Conservation (phyloP, 768 basidiomycete genomes). For the Leccinum aurantiacum region DNA sequence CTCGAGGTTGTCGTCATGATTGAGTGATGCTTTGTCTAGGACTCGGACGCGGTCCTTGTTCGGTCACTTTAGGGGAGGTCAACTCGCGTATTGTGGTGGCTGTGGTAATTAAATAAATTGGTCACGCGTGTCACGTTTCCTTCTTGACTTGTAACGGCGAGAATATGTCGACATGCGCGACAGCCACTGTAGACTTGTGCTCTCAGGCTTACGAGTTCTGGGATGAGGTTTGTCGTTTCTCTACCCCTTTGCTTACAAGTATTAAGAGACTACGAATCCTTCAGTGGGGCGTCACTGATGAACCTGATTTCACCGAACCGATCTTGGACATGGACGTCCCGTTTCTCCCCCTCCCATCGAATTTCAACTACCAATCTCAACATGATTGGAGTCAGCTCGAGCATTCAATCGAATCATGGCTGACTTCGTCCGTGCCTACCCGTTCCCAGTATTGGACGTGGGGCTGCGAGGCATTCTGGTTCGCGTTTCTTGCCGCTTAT, state of each 20-base stretch:
- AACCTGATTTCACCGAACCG: neutral
- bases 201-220: neutral
- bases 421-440: neutral
- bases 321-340: neutral
- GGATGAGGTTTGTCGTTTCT: neutral
- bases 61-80: conserved; percentile 24
- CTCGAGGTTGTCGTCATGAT: conserved; percentile 6
- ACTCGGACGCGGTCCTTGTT: neutral
- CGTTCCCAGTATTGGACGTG: neutral
- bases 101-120: conserved; percentile 5
- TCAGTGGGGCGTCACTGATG: neutral
- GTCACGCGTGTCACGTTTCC: neutral
- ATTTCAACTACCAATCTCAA: neutral
- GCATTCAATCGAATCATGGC: neutral
- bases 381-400: neutral
- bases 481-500: neutral
- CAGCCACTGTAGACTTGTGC: neutral
- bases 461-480: neutral
- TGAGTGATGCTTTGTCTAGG: neutral
- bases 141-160: neutral
- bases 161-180: neutral
- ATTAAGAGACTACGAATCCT: neutral
- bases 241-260: neutral
- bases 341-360: neutral
- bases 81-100: conserved; percentile 25